Evolutionary conservation across 1,139 yeast species (phyloP).

Genomic region (Ogataea hybrid): DNA sequence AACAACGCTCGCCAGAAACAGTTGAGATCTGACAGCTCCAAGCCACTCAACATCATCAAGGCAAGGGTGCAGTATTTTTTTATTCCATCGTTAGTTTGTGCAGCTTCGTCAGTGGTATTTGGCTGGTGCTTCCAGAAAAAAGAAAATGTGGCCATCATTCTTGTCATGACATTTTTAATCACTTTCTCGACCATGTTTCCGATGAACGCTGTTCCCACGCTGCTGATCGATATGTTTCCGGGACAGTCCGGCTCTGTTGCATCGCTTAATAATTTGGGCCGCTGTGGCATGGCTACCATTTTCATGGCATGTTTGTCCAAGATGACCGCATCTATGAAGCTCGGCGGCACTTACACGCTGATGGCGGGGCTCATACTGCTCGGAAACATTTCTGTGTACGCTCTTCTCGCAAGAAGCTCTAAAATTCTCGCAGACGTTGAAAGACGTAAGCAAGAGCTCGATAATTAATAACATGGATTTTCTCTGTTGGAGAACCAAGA

Average conservation of each 20-base stretch:
- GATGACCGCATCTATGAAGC: constrained; percentile 50
- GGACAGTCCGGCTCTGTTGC: constrained; percentile 58
- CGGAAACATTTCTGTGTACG: constrained; percentile 18
- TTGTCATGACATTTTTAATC: constrained; percentile 52
- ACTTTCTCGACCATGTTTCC: constrained; percentile 54
- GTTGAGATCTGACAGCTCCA: constrained; percentile 30
- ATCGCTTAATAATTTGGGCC: constrained; percentile 55
- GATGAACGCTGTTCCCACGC: constrained; percentile 49
- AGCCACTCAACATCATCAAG: constrained; percentile 43
- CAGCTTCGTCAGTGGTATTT: constrained; percentile 47
- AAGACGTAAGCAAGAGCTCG: not conserved
- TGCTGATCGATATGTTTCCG: constrained; percentile 63
- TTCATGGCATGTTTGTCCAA: constrained; percentile 60
- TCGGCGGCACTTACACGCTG: constrained; percentile 67
- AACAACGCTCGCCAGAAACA: constrained; percentile 29
- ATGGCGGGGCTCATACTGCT: constrained; percentile 41
- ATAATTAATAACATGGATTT: not conserved
- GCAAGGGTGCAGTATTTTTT: constrained; percentile 44
- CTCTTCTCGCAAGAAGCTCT: constrained; percentile 19
- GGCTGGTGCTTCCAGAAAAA: constrained; percentile 67
- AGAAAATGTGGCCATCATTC: constrained; percentile 51
- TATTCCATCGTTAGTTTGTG: constrained; percentile 36
- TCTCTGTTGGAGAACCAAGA: not conserved
- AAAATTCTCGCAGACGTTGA: constrained; percentile 7
- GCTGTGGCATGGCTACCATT: constrained; percentile 61